These are phyloP conservation scores for Ceratobasidium sp. DNA, from an alignment of 1,284 basidiomycete species.

Conservation along the genomic window DNA sequence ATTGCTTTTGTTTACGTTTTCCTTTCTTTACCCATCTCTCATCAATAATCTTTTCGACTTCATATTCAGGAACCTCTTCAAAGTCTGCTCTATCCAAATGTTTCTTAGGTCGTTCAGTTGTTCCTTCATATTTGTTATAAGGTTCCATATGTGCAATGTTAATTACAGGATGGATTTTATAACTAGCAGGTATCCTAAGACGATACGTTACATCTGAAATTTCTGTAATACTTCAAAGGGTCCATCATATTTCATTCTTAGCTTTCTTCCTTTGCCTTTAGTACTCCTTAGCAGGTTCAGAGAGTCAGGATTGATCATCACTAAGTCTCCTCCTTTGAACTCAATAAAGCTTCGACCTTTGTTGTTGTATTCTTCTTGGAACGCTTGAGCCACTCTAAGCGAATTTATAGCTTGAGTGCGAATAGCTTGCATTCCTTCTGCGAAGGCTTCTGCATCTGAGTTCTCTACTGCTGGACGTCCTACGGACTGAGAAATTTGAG, in stretches of 20 bases:
- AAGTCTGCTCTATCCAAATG: constrained; percentile 22
- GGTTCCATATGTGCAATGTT: constrained; percentile 56
- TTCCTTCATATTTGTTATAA: constrained; percentile 50
- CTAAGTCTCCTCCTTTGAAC: constrained; percentile 54
- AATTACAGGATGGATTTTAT: constrained; percentile 56
- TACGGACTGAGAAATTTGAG: background rate
- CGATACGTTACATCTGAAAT: constrained; percentile 54
- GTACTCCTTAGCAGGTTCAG: constrained; percentile 52
- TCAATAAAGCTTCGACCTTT: constrained; percentile 41
- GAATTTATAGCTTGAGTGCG: constrained; percentile 49
- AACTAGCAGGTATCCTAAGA: constrained; percentile 54
- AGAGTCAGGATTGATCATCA: constrained; percentile 57
- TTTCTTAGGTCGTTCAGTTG: constrained; percentile 48
- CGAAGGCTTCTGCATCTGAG: constrained; percentile 39
- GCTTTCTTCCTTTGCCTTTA: constrained; percentile 57
- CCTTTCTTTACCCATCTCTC: constrained; percentile 17
- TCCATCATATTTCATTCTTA: constrained; percentile 56
- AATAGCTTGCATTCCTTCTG: constrained; percentile 45
- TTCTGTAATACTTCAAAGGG: constrained; percentile 57
- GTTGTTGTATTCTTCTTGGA: constrained; percentile 51
- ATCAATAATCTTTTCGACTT: constrained; percentile 24
- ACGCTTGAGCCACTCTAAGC: constrained; percentile 48
- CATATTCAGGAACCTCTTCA: constrained; percentile 14
- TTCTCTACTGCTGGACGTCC: constrained; percentile 38
- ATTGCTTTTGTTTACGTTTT: background rate